Base-by-base conservation (phyloP, 768 basidiomycete genomes). In the Hypsizygus marmoreus region DNA sequence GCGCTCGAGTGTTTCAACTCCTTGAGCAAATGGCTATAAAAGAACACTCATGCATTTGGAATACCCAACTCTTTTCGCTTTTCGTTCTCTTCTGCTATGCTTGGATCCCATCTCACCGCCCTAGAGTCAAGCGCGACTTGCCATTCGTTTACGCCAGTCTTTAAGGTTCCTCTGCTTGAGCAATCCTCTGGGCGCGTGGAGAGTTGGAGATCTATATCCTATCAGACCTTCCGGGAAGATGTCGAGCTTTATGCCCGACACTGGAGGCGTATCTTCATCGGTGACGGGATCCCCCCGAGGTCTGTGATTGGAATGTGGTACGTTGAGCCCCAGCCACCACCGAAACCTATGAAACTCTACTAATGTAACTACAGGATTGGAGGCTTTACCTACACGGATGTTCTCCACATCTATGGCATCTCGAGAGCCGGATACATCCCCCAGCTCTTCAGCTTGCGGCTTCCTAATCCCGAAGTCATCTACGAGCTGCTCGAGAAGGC, bases 361-460 rank as follows among this genome's bases (percentile, higher is more conserved):
- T 57, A 29, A 50, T 41, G 45, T 49, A 50, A 23, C 41, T 46
- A 4, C 41, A 86, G 85, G 84, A 63, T 86, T 10, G 72, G 76
- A 16, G 84, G 84, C 8, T 77, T 77, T 62, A 72, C 77, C 20
- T 86, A 86, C 59, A 63, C 67, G 24, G 84, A 86, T 54, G 76
- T 79, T 25, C 65, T 84, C 23, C 75, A 81, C 44, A 78, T 86
- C 49, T 85, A 84, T 53, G 79, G 78, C 38, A 64, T 86, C 46
- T 76, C 81, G 3, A 69, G 82, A 52, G 82, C 82, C n/a, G 82
- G 84, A 2, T 86, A 79, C 58, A 63, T 84, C 49, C 85, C 84
- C 0, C 85, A 86, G 48, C 65, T 85, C 23, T 82, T 86, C 62
- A 81, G 77, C 53, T 66, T 81, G 45, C 76, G 80, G 26, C 72